Evolutionary conservation across 306 rosid species (phyloP).

Genomic region (Vachellia collinsii): DNA sequence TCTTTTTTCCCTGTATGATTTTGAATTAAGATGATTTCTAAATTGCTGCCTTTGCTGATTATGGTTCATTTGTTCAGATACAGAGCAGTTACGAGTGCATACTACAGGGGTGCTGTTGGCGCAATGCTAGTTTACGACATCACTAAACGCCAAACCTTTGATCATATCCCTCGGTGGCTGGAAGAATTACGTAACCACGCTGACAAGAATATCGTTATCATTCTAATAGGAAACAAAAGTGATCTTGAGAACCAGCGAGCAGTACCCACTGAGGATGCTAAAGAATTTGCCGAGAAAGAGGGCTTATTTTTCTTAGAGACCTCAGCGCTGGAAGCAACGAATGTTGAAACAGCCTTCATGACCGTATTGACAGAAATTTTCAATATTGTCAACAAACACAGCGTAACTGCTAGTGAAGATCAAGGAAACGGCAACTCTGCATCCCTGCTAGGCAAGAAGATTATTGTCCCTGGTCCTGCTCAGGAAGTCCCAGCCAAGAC

Average conservation of each 20-base stretch:
- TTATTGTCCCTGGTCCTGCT: constrained; percentile 80
- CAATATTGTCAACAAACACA: constrained; percentile 82
- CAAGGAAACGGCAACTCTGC: constrained; percentile 76
- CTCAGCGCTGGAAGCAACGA: constrained; percentile 83
- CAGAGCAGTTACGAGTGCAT: constrained; percentile 96
- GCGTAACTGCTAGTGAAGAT: constrained; percentile 63
- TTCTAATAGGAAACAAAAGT: constrained; percentile 83
- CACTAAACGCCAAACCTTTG: constrained; percentile 85
- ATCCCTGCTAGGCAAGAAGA: constrained; percentile 75
- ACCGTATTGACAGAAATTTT: constrained; percentile 89
- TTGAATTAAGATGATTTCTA: neutral
- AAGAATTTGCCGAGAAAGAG: constrained; percentile 92
- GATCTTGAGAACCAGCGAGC: constrained; percentile 89
- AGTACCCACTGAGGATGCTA: constrained; percentile 85
- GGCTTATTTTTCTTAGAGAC: constrained; percentile 94
- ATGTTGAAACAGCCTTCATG: constrained; percentile 85
- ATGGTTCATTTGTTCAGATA: constrained; percentile 57
- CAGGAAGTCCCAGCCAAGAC: constrained; percentile 81
- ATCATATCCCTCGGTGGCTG: constrained; percentile 96
- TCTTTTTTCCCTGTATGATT: neutral
- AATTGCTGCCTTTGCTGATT: constrained; percentile 28
- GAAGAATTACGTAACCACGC: constrained; percentile 95
- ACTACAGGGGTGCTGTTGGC: constrained; percentile 97
- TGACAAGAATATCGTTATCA: constrained; percentile 93
- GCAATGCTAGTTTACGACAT: constrained; percentile 97